Base-by-base conservation (phyloP, 306 rosid genomes). In the Quercus mongolica region DNA sequence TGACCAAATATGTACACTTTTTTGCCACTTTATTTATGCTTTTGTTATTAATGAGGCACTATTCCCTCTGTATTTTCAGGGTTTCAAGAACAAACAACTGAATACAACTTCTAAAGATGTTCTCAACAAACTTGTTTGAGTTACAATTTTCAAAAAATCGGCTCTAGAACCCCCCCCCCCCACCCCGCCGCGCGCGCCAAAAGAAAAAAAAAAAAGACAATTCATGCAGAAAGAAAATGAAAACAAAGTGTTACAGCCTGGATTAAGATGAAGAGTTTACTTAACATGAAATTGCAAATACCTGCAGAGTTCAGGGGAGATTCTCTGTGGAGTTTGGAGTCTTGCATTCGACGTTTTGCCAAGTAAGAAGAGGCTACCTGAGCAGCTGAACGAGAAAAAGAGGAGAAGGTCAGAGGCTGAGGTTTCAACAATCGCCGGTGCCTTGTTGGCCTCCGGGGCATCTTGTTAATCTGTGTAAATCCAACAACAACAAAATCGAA, bases 371-470 rank as follows among this genome's bases (percentile, higher is more conserved):
- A 82, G 52, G 75, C 75, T 68, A 84, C 63, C 25, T 51, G 85
- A 73, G 92, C 91, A 11, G 83, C 78, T 55, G 87, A 80, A 74
- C 91, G 91, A 70, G 89, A 80, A 77, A 93, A 93, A 44, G 89
- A 81, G 61, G 94, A 90, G 74, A 93, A 93, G 4, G 92, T 87
- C 67, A 88, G 20, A 17, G 97, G 97, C 75, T 55, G 85, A 78
- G 82, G 49, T 52, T 69, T 89, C 71, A 52, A 49, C 30, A 46
- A 71, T 73, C 51, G 83, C 33, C 69, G 26, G 21, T 55, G 81
- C 81, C 87, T 77, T 55, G 73, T 83, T 1, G 89, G 89, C 78
- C 69, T 89, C 54, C 86, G 78, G 17, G 91, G 87, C 92, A 90
- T 92, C 83, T 76, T 73, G 75, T 52, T 21, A 71, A 23, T 49